Base-by-base conservation (phyloP, 305 asterid genomes). In the Fraxinus nigra region DNA sequence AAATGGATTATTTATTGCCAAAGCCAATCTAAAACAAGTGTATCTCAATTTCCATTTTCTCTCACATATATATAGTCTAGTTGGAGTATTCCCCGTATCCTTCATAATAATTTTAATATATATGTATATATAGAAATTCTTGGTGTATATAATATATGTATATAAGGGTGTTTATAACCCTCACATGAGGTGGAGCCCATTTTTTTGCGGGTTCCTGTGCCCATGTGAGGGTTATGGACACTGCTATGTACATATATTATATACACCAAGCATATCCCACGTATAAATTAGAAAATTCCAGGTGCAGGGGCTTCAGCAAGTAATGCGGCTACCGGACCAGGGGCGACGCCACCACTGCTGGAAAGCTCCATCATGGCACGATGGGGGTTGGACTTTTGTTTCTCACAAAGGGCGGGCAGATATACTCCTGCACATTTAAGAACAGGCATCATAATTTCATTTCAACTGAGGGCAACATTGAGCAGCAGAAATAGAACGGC, bases 341-440 rank as follows among this genome's bases (percentile, higher is more conserved):
- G 16, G 20, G 90, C 80, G 79, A 59, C 90, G 67, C 89, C 90
- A 7, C 92, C 70, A 56, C 87, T 87, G 87, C 90, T 91, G 72
- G 88, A 48, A 28, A 91, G 87, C 86, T 88, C 93, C 43, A 87
- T 34, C 95, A 91, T 90, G 18, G 88, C 88, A 56, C 95, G 91
- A 82, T 79, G 93, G 28, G 94, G 93, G 82, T 56, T 85, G 37
- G 80, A 83, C 73, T 38, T 90, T 72, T 90, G 93, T 20, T 81
- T 85, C 81, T 85, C 72, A 75, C 97, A 92, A 10, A 91, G 87
- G 1, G 76, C 65, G 1, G 97, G 97, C 89, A 92, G 81, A 82
- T 75, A 88, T 22, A 87, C 93, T 76, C 89, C 89, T 86, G 82
- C 67, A 24, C 10, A 40, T 13, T 22, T 22, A 24, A 24, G 26